A percentile compares a stretch with the other conserved stretches of the same genome.
These are phyloP conservation scores for Podospora fimiseda DNA, from an alignment of 495 filamentous ascomycete species.

Conservation along the genomic window DNA sequence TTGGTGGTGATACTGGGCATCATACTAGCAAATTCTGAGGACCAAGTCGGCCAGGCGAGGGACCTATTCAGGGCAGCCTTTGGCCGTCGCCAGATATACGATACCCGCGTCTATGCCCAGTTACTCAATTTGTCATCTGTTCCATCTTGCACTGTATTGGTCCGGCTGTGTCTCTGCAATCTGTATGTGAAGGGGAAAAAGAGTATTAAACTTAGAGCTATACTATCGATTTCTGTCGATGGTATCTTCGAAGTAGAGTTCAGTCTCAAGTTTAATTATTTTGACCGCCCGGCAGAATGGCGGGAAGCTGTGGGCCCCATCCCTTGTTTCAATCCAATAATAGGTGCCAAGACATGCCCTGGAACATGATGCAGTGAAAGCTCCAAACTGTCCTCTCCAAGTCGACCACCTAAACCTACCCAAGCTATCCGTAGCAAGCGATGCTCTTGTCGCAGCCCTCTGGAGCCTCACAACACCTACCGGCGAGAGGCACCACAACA, in stretches of 20 bases:
- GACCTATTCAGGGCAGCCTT: slow-evolving; percentile 2
- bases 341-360: slow-evolving; percentile 23
- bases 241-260: no score
- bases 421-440: neutral
- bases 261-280: no score
- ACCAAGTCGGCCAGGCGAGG: slow-evolving; percentile 2
- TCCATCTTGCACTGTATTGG: neutral
- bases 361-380: slow-evolving; percentile 23
- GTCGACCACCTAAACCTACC: slow-evolving; percentile 7
- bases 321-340: slow-evolving; percentile 7
- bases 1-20: slow-evolving; percentile 9
- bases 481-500: slow-evolving; percentile 28
- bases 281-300: slow-evolving; percentile 19
- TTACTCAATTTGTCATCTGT: neutral
- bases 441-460: slow-evolving; percentile 21
- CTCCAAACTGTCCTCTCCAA: slow-evolving; percentile 41
- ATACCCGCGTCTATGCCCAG: slow-evolving; percentile 11
- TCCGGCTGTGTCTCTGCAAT: no score
- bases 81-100: slow-evolving; percentile 15
- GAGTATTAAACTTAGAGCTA: no score
- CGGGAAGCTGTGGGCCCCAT: slow-evolving; percentile 10
- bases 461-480: slow-evolving; percentile 12
- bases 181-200: no score
- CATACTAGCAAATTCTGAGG: neutral
- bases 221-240: no score